Evolutionary conservation across 2,329 filamentous ascomycete species (phyloP), one percentile per base, ranked within the genome.

Genomic region (Penicillium sp.): DNA sequence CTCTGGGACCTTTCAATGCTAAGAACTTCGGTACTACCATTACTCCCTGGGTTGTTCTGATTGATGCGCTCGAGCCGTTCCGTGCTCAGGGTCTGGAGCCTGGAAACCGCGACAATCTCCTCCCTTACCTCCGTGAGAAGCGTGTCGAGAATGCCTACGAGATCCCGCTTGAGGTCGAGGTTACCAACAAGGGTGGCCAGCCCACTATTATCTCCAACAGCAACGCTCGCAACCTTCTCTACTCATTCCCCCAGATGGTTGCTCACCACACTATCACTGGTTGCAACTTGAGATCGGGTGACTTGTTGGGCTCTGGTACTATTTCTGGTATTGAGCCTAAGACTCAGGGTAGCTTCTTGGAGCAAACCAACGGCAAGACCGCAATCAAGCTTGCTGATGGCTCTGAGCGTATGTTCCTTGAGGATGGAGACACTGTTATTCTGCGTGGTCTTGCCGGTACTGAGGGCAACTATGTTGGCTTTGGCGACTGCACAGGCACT

Each of bases 21-120:
- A 95, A 96, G 82, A 93, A 93, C 72, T 93, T 95, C 68, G 88
- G 83, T 3, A 90, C 89, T 0, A 89, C 84, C 0, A 88, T 95
- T 64, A 90, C 86, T 58, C 84, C 90, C 0, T 95, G 90, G 90
- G 84, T 95, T 1, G 88, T 95, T 4, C 78, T 91, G 13, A 82
- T 87, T 31, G 90, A 93, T 69, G 90, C 90, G 1, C 77, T 95
- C 31, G 89, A 90, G 71, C 87, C 86, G 0, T 90, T 89, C 75
- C 77, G 82, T 35, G 75, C 79, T 0, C 67, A 76, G 9, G 85
- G 83, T 6, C 71, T 89, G 3, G 77, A 78, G 56, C 72, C 74
- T 8, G 72, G 79, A 19, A 86, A 85, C 60, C 79, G 84, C 47
- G 77, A 77, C 0, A 72, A 81, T 22, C 64, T 88, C 3, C 73